Percentiles rank a stretch among this genome's conserved stretches.
These are phyloP conservation scores for Penicillium cinerascens DNA, from an alignment of 495 filamentous ascomycete species.

Conservation along the genomic window DNA sequence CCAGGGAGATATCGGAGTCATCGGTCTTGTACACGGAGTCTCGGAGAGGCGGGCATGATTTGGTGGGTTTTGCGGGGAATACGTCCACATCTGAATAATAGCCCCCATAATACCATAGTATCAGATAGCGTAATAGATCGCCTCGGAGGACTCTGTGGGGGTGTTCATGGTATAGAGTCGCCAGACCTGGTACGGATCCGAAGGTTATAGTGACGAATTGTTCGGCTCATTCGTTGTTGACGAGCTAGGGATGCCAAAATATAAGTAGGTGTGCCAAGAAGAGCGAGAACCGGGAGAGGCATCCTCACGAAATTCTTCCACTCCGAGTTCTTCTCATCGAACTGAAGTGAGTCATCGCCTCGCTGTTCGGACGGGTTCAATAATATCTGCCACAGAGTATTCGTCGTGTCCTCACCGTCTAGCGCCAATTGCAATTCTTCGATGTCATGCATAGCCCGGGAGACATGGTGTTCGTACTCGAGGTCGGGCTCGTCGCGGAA, in stretches of 20 bases:
- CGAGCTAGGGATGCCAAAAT: slow-evolving; percentile 16
- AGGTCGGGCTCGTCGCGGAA: slow-evolving; percentile 30
- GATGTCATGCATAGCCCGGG: slow-evolving; percentile 22
- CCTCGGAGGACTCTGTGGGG: slow-evolving; percentile 39
- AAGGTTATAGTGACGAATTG: slow-evolving; percentile 28
- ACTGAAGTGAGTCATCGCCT: slow-evolving; percentile 24
- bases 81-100: slow-evolving; percentile 51
- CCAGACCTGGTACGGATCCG: slow-evolving; percentile 29
- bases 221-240: slow-evolving; percentile 28
- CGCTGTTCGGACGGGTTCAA: slow-evolving; percentile 13
- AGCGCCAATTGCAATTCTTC: slow-evolving; percentile 15
- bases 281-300: neutral
- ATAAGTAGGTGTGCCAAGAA: neutral
- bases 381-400: slow-evolving; percentile 39
- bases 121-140: slow-evolving; percentile 49
- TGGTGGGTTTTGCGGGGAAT: slow-evolving; percentile 30
- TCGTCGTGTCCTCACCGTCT: slow-evolving; percentile 6
- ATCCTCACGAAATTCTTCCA: slow-evolving; percentile 34
- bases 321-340: slow-evolving; percentile 28
- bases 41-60: slow-evolving; percentile 27
- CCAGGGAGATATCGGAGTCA: slow-evolving; percentile 31
- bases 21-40: slow-evolving; percentile 16
- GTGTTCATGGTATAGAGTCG: slow-evolving; percentile 29
- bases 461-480: slow-evolving; percentile 27
- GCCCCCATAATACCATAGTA: slow-evolving; percentile 48